These are phyloP conservation scores for Trichosporon ovoides DNA, from an alignment of 1,284 basidiomycete species.

Conservation along the genomic window DNA sequence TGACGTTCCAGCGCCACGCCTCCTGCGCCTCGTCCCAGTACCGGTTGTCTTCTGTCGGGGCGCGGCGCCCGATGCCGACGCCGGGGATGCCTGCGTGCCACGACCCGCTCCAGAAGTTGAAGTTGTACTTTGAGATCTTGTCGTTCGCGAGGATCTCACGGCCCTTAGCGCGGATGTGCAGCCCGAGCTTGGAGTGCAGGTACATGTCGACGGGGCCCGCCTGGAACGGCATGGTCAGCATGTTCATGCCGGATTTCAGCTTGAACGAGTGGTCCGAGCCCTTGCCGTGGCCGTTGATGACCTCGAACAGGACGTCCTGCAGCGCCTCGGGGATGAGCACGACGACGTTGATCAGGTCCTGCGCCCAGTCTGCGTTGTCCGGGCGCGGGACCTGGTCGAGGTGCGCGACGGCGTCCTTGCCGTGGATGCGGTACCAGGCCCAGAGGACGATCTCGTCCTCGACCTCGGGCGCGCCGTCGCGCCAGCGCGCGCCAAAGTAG, in stretches of 20 bases:
- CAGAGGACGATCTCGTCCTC: constrained; percentile 24
- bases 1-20: not conserved
- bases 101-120: constrained; percentile 46
- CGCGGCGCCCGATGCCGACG: not conserved
- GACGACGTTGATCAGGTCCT: constrained; percentile 44
- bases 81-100: constrained; percentile 18
- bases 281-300: constrained; percentile 21
- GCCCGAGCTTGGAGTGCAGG: constrained; percentile 19
- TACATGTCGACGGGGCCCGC: constrained; percentile 37
- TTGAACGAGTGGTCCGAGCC: not conserved
- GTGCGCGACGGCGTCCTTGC: constrained; percentile 18
- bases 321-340: constrained; percentile 21
- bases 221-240: constrained; percentile 30
- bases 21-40: not conserved
- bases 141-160: constrained; percentile 18
- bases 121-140: constrained; percentile 35
- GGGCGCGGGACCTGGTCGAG: constrained; percentile 36
- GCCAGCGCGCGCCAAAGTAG: constrained; percentile 35
- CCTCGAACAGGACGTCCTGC: constrained; percentile 13
- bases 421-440: constrained; percentile 43
- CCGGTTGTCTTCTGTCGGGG: not conserved
- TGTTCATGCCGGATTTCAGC: constrained; percentile 24
- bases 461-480: constrained; percentile 23
- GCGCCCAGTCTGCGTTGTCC: constrained; percentile 40
- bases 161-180: constrained; percentile 31